phyloP scores from a whole-genome alignment of 768 basidiomycete genomes.

The Boletus fagicola region DNA sequence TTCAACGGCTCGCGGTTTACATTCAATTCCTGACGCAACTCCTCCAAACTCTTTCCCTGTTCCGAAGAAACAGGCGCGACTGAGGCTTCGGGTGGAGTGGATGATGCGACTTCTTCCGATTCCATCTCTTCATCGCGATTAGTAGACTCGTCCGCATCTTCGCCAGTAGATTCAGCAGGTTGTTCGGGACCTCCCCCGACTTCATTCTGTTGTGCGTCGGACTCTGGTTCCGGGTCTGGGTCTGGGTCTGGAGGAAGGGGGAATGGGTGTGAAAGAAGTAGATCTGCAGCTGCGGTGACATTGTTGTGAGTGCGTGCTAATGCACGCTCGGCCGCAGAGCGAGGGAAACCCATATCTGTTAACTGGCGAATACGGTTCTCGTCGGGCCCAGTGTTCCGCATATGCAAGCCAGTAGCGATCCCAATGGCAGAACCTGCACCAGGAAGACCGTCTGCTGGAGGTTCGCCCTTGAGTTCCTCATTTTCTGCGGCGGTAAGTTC shows the following conservation, averaged over 20 bases:
- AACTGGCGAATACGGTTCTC: constrained; percentile 79
- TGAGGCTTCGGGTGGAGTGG: constrained; percentile 18
- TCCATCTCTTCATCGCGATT: constrained; percentile 30
- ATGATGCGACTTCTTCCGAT: constrained; percentile 20
- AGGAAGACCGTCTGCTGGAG: constrained; percentile 36
- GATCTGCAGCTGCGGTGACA: constrained; percentile 82
- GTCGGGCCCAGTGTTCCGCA: constrained; percentile 53
- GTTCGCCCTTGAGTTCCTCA: constrained; percentile 61
- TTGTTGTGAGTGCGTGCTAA: constrained; percentile 85
- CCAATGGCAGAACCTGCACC: constrained; percentile 32
- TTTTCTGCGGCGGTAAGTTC: constrained; percentile 81
- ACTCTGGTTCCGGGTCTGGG: constrained; percentile 52
- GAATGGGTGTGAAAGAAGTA: constrained; percentile 79
- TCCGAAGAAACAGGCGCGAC: constrained; percentile 12
- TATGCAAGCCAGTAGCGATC: constrained; percentile 33
- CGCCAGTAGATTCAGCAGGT: constrained; percentile 31
- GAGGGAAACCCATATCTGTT: constrained; percentile 95
- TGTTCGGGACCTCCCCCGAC: constrained; percentile 19
- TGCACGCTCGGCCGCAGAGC: constrained; percentile 83
- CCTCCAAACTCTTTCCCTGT: constrained; percentile 49
- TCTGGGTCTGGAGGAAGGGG: constrained; percentile 68
- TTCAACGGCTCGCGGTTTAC: constrained; percentile 64
- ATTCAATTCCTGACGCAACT: constrained; percentile 66
- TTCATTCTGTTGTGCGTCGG: constrained; percentile 21
- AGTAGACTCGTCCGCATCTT: constrained; percentile 23